Evolutionary conservation across 139 green algal genomes (phyloP).

Genomic region (Tetradesmus lagerheimii): DNA sequence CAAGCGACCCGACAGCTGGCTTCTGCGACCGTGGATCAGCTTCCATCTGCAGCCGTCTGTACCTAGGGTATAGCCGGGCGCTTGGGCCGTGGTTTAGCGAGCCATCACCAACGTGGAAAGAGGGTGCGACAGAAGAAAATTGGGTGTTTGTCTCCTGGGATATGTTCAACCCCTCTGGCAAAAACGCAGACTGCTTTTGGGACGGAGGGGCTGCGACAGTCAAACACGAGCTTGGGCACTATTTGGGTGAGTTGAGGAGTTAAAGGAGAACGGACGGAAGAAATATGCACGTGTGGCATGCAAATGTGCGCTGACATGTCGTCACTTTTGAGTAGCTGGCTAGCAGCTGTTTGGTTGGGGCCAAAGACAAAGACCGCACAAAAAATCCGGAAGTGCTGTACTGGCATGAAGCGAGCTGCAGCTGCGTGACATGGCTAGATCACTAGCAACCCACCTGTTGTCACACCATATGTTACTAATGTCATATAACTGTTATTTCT

Average conservation of each 20-base stretch:
- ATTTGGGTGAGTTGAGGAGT: neutral
- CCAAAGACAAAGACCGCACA: too few species aligned
- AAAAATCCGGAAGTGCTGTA: too few species aligned
- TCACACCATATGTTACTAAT: neutral
- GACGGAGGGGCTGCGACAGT: conserved; percentile 3
- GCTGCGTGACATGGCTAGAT: too few species aligned
- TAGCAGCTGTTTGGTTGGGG: too few species aligned
- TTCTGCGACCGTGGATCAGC: neutral
- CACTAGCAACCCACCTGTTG: neutral
- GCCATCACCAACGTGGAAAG: conserved; percentile 6
- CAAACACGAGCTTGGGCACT: conserved; percentile 36
- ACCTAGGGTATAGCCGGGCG: neutral
- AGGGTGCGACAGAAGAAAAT: conserved; percentile 2
- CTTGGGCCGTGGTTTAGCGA: conserved; percentile 20
- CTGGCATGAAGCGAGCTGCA: too few species aligned
- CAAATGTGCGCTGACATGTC: too few species aligned
- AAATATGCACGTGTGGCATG: too few species aligned
- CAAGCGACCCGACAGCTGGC: neutral
- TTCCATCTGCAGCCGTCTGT: neutral
- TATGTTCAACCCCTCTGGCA: neutral
- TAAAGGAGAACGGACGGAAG: too few species aligned
- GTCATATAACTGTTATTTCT: neutral
- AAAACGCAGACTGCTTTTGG: conserved; percentile 2
- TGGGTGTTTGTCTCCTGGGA: conserved; percentile 32
- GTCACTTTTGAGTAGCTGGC: too few species aligned